These are phyloP conservation scores for Limnanthes douglasii DNA, from an alignment of 345 rosid genomes.

Conservation along the genomic window DNA sequence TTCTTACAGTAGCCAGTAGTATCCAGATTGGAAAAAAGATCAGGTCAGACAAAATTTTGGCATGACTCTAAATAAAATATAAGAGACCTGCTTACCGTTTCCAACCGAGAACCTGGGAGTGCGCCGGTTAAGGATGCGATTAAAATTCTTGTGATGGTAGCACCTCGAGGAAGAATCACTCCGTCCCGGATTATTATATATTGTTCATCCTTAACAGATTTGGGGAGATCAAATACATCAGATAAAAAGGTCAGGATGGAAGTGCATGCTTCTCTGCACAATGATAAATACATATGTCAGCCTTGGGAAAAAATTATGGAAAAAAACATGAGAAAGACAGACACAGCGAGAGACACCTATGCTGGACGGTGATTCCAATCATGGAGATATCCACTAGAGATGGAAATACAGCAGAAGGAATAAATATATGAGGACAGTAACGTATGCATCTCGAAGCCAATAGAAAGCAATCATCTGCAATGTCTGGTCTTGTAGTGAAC, in stretches of 20 bases:
- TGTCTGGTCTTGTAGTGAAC: slow-evolving; percentile 83
- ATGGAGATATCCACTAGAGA: slow-evolving; percentile 67
- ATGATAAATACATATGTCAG: slow-evolving; percentile 1
- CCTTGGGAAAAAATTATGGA: slow-evolving; percentile 3
- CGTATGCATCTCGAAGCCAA: slow-evolving; percentile 96
- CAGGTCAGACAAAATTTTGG: neutral
- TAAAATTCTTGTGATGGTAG: slow-evolving; percentile 63
- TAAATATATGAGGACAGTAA: slow-evolving; percentile 78
- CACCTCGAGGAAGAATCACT: slow-evolving; percentile 76
- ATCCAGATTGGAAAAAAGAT: neutral
- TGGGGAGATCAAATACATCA: slow-evolving; percentile 75
- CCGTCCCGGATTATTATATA: slow-evolving; percentile 47
- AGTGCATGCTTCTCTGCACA: slow-evolving; percentile 84
- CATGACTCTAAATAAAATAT: neutral
- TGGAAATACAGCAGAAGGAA: slow-evolving; percentile 70
- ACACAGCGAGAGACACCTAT: slow-evolving; percentile 38
- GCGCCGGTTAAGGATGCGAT: slow-evolving; percentile 91
- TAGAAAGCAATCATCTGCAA: slow-evolving; percentile 93
- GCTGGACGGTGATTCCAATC: slow-evolving; percentile 87
- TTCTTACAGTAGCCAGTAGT: too few relatives aligned
- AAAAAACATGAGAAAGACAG: neutral
- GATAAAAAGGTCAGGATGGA: slow-evolving; percentile 86
- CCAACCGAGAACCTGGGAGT: slow-evolving; percentile 87
- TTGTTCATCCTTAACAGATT: slow-evolving; percentile 46
- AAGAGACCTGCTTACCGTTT: slow-evolving; percentile 32